Base-by-base conservation (phyloP, 2,329 filamentous ascomycete genomes). In the Hypoxylon sp. region DNA sequence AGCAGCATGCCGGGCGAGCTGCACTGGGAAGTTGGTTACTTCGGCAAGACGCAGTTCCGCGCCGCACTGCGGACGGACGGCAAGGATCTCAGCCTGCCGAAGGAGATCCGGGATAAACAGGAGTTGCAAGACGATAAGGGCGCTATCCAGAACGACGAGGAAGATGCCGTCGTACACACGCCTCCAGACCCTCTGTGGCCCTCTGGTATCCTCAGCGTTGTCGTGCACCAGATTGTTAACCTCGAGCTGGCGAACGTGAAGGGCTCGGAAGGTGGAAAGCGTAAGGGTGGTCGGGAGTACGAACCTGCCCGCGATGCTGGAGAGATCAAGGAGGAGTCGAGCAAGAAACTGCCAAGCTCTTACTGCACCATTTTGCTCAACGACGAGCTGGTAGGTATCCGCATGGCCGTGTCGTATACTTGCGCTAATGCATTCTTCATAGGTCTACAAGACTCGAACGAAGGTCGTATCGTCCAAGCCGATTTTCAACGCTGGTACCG, bases 171-270 rank as follows among this genome's bases (percentile, higher is more conserved):
- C 2, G 87, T 91, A 44, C 91, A 93, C 75, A 98, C 94, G 0
- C 96, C 96, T 4, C 95, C 95, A 0, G 95, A 98, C 76, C 95
- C 95, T n/a, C 84, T 97, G 5, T 98, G 93, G 93, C 96, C 95
- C 0, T 96, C 91, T 71, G 96, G 96, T 61, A 84, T 99, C 18
- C 89, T 95, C 75, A 93, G 91, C 72, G 80, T 98, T 36, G 85
- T 98, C 44, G 85, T 98, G 24, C 95, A 98, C 75, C 95, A 98
- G 77, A 97, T 98, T 70, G 94, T 97, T 70, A 97, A 96, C 65
- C 85, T 99, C 7, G 93, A 97, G 78, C 83, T 97, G n/a, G 89
- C 92, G 64, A 95, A 97, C 70, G 87, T 97, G 77, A 93, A 96
- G 75, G 95, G 95, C 1, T 96, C 90, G 11, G 80, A 89, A 6